phyloP scores from a whole-genome alignment of 495 filamentous ascomycete genomes.

The Neurospora sublineolata region DNA sequence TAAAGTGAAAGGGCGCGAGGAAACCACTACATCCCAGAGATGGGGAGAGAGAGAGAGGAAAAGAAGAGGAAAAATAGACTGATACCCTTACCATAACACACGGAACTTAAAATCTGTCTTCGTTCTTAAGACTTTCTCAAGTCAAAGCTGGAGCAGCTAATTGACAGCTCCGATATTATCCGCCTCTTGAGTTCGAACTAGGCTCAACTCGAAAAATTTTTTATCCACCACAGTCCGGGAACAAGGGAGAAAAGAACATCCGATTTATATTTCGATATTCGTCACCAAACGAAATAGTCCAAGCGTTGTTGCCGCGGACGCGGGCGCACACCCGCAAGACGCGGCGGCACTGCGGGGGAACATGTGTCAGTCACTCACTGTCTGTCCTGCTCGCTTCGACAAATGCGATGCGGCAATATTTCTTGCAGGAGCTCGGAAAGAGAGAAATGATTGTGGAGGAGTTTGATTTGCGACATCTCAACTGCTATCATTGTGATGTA shows the following conservation, averaged over 20 bases:
- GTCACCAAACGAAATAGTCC: not conserved
- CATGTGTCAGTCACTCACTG: not conserved
- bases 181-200: not conserved
- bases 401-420: not conserved
- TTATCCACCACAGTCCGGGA: not conserved
- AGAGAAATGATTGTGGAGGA: not conserved
- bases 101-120: not conserved
- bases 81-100: not conserved
- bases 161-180: not conserved
- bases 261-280: not conserved
- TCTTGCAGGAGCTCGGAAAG: not conserved
- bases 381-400: not conserved
- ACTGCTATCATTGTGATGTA: not conserved
- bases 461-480: not conserved
- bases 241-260: not conserved
- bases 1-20: conserved; percentile 18
- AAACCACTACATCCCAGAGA: not conserved
- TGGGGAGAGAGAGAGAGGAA: not conserved
- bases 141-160: too few relatives aligned
- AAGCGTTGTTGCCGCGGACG: not conserved
- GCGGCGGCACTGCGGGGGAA: not conserved
- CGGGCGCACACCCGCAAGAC: not conserved
- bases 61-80: not conserved
- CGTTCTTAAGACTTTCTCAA: too few relatives aligned
- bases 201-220: not conserved